Percentiles rank a stretch among this genome's conserved stretches.
Conservation (phyloP, 345 rosid species). For the Cochlearia excelsa region DNA sequence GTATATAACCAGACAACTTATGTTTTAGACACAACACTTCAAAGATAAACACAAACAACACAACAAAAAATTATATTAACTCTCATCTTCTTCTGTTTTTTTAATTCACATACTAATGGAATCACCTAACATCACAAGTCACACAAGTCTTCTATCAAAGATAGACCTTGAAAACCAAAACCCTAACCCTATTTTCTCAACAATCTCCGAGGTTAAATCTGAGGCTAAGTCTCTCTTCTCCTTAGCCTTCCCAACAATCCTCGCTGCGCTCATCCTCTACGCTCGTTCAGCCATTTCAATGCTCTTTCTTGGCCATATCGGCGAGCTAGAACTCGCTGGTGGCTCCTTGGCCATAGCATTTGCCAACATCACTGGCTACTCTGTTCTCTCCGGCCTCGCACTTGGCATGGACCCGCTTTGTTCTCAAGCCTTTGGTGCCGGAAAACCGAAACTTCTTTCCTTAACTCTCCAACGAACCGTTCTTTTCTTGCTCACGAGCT, state of each 20-base stretch:
- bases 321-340: constrained; percentile 80
- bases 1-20: no score
- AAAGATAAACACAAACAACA: no score
- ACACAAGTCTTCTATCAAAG: constrained; percentile 20
- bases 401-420: constrained; percentile 96
- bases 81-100: constrained; percentile 7
- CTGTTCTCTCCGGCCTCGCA: constrained; percentile 87
- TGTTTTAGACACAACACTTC: no score
- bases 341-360: constrained; percentile 94
- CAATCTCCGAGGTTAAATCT: constrained; percentile 39
- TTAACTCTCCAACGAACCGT: constrained; percentile 79
- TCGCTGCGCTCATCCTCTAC: constrained; percentile 81
- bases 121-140: constrained; percentile 3
- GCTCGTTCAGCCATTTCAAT: constrained; percentile 82
- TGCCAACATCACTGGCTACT: constrained; percentile 89
- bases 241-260: constrained; percentile 77
- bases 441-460: constrained; percentile 73
- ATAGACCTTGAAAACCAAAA: constrained; percentile 29
- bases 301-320: constrained; percentile 89
- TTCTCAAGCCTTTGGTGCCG: constrained; percentile 91
- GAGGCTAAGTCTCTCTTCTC: constrained; percentile 68
- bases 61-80: no score
- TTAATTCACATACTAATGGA: constrained; percentile 22
- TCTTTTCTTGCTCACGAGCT: constrained; percentile 60
- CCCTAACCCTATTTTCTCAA: constrained; percentile 15